These are phyloP conservation scores for Schoenoplectus triqueter DNA, from an alignment of 202 grass and related monocot genomes.

Conservation along the genomic window DNA sequence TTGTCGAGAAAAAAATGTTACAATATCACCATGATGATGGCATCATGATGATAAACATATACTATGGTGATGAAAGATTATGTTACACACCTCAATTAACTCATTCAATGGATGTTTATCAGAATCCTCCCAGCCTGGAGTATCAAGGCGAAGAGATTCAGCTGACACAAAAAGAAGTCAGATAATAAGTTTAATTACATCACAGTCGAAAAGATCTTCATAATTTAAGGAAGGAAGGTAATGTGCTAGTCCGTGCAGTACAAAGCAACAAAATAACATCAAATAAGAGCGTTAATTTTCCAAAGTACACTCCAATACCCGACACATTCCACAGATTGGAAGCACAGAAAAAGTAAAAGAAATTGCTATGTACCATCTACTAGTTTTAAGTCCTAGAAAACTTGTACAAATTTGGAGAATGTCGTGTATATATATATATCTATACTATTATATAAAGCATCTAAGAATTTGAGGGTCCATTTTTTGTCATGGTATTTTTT, in stretches of 20 bases:
- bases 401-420: not conserved
- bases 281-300: not conserved
- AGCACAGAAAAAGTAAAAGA: not conserved
- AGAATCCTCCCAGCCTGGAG: slow-evolving; percentile 69
- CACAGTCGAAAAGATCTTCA: not conserved
- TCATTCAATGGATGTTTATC: slow-evolving; percentile 83
- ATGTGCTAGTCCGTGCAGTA: not conserved
- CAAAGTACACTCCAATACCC: not conserved
- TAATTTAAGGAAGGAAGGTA: not conserved
- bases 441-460: no score
- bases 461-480: no score
- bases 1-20: slow-evolving; percentile 1
- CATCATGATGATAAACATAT: slow-evolving; percentile 30
- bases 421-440: no score
- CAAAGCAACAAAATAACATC: slow-evolving; percentile 26
- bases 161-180: slow-evolving; percentile 54
- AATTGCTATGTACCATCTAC: not conserved
- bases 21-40: slow-evolving; percentile 11
- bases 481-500: no score
- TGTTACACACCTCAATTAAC: slow-evolving; percentile 64
- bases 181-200: slow-evolving; percentile 21
- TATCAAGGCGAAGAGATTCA: slow-evolving; percentile 73
- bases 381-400: not conserved
- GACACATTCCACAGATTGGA: not conserved
- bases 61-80: slow-evolving; percentile 26